Base-by-base conservation (phyloP, 2,329 filamentous ascomycete species). In the Colletotrichum neosansevieriae region DNA sequence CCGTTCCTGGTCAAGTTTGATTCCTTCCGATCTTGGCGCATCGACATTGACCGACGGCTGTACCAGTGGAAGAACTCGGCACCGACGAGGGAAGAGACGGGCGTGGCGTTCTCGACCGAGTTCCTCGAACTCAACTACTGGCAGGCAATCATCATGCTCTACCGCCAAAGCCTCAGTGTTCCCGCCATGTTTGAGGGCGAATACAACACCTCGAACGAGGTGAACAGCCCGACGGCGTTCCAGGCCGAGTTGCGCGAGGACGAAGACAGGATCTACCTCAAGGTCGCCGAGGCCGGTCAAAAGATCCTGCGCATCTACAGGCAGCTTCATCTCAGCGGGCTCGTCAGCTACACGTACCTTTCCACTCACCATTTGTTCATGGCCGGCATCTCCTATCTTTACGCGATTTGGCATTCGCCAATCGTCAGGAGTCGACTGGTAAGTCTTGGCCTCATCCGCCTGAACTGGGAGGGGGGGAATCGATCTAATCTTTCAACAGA, bases 311-410 rank as follows among this genome's bases (percentile, higher is more conserved):
- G 94, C 69, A 86, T 98, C 40, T 98, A 98, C 79, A 86, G 95
- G 59, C 93, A 97, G 76, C 83, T 98, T 68, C 95, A 98, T 79
- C 86, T 94, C 10, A 89, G 94, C 65, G 92, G 94, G 59, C 86
- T 98, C 45, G 95, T 98, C 62, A 98, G 97, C 79, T 97, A 98
- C 77, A 98, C 95, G 0, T 98, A 97, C 78, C 83, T 98, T 61
- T 94, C 96, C 2, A 98, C 96, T 0, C 95, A 98, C 77, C 94
- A 98, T 79, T 85, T 98, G 6, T 98, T 98, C 81, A 98, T 97
- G 92, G 95, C 95, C 32, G 95, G 94, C 80, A 91, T 98, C 67
- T 97, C 95, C 24, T 98, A 98, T 78, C 85, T 98, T 2, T 98
- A 98, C 79, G 94, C 96, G 19, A 96, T 98, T 66, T 98, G 95